Conservation (phyloP, 2,329 filamentous ascomycete species). For the Exophiala viscosa region DNA sequence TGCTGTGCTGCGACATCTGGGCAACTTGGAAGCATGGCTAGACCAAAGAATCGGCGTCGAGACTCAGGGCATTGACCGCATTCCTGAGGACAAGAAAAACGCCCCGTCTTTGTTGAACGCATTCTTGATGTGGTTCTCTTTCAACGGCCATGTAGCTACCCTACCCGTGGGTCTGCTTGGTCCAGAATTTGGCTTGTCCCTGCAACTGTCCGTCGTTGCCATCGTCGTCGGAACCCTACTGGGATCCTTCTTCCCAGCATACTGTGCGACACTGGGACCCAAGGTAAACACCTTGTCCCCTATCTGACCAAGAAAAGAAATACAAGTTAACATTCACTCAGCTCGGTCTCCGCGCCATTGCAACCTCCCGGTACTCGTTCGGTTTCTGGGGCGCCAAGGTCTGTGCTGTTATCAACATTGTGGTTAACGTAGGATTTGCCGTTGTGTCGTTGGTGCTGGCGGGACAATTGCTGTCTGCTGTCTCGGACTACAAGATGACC, state of each 20-base stretch:
- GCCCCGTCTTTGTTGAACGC: slow-evolving; percentile 42
- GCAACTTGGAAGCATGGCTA: slow-evolving; percentile 37
- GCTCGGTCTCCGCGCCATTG: slow-evolving; percentile 32
- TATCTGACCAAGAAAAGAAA: no score
- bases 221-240: slow-evolving; percentile 41
- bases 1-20: slow-evolving; percentile 7
- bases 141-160: slow-evolving; percentile 41
- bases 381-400: slow-evolving; percentile 33
- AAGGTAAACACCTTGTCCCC: no score
- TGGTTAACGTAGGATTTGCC: slow-evolving; percentile 32
- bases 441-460: slow-evolving; percentile 34
- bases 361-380: slow-evolving; percentile 31
- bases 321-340: background rate
- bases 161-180: slow-evolving; percentile 43
- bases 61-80: slow-evolving; percentile 47
- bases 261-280: slow-evolving; percentile 42
- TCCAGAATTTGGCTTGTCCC: slow-evolving; percentile 46
- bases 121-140: slow-evolving; percentile 44
- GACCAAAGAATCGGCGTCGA: slow-evolving; percentile 47
- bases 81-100: slow-evolving; percentile 43
- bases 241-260: slow-evolving; percentile 40
- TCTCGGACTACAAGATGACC: slow-evolving; percentile 34
- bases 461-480: slow-evolving; percentile 34
- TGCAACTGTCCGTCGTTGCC: slow-evolving; percentile 41
- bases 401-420: slow-evolving; percentile 30